Percentiles rank a stretch among this genome's conserved stretches.
Evolutionary conservation across 2,329 filamentous ascomycete genomes (phyloP).

Genomic region (Grosmannia penicillata): DNA sequence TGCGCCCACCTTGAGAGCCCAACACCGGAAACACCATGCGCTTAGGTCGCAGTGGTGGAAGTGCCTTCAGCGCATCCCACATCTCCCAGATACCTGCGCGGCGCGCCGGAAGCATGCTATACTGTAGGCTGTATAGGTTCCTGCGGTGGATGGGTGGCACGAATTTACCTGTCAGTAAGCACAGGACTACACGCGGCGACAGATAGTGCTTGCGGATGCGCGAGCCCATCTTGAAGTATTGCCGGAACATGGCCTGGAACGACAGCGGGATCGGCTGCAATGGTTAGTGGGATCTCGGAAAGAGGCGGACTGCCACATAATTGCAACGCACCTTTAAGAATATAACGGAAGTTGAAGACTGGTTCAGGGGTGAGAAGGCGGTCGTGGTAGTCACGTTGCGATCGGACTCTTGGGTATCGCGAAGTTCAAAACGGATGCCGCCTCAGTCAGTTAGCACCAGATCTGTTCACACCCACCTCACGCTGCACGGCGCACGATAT

Average conservation of each 20-base stretch:
- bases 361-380: slow-evolving; percentile 23
- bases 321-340: slow-evolving; percentile 54
- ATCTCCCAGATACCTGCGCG: slow-evolving; percentile 72
- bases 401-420: slow-evolving; percentile 52
- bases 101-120: slow-evolving; percentile 85
- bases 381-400: slow-evolving; percentile 18
- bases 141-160: slow-evolving; percentile 91
- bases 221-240: slow-evolving; percentile 89
- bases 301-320: background rate
- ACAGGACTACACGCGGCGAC: slow-evolving; percentile 73
- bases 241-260: slow-evolving; percentile 88
- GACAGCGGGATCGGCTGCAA: slow-evolving; percentile 70
- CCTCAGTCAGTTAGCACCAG: no score
- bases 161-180: slow-evolving; percentile 78
- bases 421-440: slow-evolving; percentile 81
- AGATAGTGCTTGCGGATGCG: slow-evolving; percentile 93
- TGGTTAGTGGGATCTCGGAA: no score
- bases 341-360: slow-evolving; percentile 64
- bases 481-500: no score
- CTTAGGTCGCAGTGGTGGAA: slow-evolving; percentile 29
- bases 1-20: background rate
- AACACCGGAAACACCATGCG: slow-evolving; percentile 20
- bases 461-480: no score
- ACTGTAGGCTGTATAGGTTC: slow-evolving; percentile 90
- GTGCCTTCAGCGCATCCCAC: slow-evolving; percentile 56